Evolutionary conservation across 345 rosid species (phyloP), one percentile per base, ranked within the genome.

Genomic region (Eucalyptus sp.): DNA sequence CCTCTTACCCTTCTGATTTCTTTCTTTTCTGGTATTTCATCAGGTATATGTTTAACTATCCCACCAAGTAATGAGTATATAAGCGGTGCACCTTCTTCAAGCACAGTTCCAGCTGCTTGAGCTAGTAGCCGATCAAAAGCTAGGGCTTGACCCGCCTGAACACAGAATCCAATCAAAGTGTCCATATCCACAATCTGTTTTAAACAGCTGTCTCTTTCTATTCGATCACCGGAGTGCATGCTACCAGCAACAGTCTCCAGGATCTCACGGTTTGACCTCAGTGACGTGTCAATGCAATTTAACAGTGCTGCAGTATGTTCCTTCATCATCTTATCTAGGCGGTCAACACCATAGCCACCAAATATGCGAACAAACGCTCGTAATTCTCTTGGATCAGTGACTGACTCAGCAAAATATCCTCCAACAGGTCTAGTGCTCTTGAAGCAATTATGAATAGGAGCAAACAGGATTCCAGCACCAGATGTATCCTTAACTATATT

Each of bases 351-450:
- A 91, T 98, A 98, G 89, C 97, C 96, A 87, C 99, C 99, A 87
- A 97, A 98, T 87, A 97, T 93, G 86, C 96, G 96, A 88, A 96
- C 96, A 93, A 98, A 97, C 17, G 99, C 96, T 89, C 93, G 94
- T 90, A 98, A 88, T 89, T 98, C 99, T 93, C 95, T 90, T 79
- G 94, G 95, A 90, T 95, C 99, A 83, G 99, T 96, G 89, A 98
- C 99, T 6, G 99, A 98, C 93, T 98, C 99, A 5, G 99, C 99
- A 95, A 97, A 98, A 92, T 97, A 98, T 91, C 99, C 99, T 88
- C 99, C 99, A 83, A 98, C 98, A 88, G 99, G 99, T 93, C 99
- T 96, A 41, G 96, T 95, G 94, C 99, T 98, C 93, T 97, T 97
- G 92, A 98, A 97, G 96, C 96, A 95, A 91, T 91, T 94, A 89